These are phyloP conservation scores for Gonium pectorale DNA, from an alignment of 139 green algal genomes.

Conservation along the genomic window DNA sequence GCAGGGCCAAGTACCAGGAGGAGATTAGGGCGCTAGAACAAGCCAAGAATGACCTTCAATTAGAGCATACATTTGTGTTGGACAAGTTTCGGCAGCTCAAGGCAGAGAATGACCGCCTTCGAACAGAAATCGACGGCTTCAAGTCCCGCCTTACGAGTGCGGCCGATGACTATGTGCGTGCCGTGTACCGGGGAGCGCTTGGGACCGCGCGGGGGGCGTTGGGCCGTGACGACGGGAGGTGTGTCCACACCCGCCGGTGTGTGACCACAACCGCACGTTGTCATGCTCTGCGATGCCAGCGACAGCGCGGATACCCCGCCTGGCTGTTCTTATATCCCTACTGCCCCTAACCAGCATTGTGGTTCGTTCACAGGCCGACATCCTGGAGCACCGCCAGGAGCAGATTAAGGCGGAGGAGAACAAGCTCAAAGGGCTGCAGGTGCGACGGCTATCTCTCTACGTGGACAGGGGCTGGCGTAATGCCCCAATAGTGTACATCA, in stretches of 20 bases:
- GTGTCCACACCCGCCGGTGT: no score
- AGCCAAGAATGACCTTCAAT: constrained; percentile 58
- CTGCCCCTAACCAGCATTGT: no score
- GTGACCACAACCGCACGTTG: no score
- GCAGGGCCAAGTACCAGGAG: constrained; percentile 62
- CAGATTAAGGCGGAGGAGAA: constrained; percentile 66
- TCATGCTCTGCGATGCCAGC: no score
- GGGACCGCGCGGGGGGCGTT: no score
- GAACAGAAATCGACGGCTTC: constrained; percentile 62
- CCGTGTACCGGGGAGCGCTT: no score
- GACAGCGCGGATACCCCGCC: no score
- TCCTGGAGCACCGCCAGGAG: constrained; percentile 71
- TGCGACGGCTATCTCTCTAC: not conserved
- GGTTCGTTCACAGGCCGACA: constrained; percentile 73
- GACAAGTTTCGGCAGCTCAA: constrained; percentile 71
- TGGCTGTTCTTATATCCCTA: no score
- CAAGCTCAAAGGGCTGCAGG: constrained; percentile 54
- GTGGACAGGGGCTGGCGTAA: no score
- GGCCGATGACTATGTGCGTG: constrained; percentile 73
- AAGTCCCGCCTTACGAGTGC: constrained; percentile 60
- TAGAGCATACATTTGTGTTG: constrained; percentile 66
- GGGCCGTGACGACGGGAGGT: no score
- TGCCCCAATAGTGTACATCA: no score
- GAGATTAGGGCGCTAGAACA: constrained; percentile 55
- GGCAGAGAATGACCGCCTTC: constrained; percentile 63